phyloP scores from a whole-genome alignment of 176 grass and related monocot species.

The Avena eriantha region DNA sequence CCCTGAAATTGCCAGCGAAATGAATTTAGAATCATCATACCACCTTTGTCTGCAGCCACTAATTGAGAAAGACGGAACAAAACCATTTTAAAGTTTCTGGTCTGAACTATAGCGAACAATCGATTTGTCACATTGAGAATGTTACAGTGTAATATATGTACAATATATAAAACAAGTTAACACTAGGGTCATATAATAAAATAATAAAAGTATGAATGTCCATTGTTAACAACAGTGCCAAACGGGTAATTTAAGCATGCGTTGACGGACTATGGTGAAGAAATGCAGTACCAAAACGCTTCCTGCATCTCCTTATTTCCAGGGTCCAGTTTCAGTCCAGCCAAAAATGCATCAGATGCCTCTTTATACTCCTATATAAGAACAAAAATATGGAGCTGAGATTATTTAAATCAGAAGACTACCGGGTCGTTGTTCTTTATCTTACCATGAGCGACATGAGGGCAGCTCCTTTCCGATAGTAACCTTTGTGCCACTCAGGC shows the following conservation, averaged over 20 bases:
- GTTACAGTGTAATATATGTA: not conserved
- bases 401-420: not conserved
- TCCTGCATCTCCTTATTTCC: not conserved
- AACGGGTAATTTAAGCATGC: not conserved
- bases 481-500: constrained; percentile 47
- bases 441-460: constrained; percentile 42
- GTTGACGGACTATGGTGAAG: not conserved
- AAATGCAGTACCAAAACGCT: not conserved
- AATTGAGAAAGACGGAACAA: not conserved
- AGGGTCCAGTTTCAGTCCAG: not conserved
- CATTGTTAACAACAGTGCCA: not conserved
- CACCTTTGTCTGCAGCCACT: not conserved
- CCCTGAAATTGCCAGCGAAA: not conserved
- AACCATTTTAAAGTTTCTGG: too few relatives aligned
- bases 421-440: not conserved
- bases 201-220: not conserved
- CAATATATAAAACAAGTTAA: not conserved
- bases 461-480: constrained; percentile 50
- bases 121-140: not conserved
- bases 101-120: too few relatives aligned
- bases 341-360: not conserved
- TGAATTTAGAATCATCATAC: not conserved
- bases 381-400: not conserved
- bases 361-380: not conserved
- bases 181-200: not conserved